Base-by-base conservation (phyloP, 2,329 filamentous ascomycete species). In the Ascochyta koolunga region DNA sequence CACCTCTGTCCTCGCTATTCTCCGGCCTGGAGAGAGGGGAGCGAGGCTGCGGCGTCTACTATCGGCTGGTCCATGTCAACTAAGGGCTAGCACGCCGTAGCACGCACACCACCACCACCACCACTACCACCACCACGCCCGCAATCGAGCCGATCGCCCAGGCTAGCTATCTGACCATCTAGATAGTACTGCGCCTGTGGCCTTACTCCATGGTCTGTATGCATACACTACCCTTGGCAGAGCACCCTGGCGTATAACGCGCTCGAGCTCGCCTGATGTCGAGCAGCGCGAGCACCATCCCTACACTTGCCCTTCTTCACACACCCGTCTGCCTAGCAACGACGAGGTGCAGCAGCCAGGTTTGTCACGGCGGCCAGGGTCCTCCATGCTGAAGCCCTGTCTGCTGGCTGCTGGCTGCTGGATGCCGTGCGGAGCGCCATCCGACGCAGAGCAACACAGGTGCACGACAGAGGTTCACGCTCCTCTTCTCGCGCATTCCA, bases 71-170 rank as follows among this genome's bases (percentile, higher is more conserved):
- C 27, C 4, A 11, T 29, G 27, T n/a, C 19, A 39, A 40, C 29
- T n/a, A 7, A n/a, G n/a, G 24, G 25, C 44, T 39, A 29, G 39
- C 16, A 29, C 13, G 48, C 40, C 38, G 50, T 37, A 36, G 50
- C 43, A 37, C 37, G 50, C 58, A 57, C 49, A 51, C 50, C 27
- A 29, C 27, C 27, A 29, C 27, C 22, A 24, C n/a, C n/a, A n/a
- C n/a, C n/a, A n/a, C n/a, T n/a, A n/a, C n/a, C n/a, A 9, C 29
- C 27, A 31, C 27, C 47, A 43, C 56, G 39, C 48, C 42, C 40
- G 49, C 54, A 48, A 55, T 58, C 29, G 54, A 51, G 63, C 61
- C 61, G 54, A 65, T 66, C 54, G 54, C 44, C 51, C 52, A 44
- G 50, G 33, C 44, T 19, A 3, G 22, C 36, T 45, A n/a, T 25